phyloP scores from a whole-genome alignment of 495 filamentous ascomycete species.

The Xylaria venustula region DNA sequence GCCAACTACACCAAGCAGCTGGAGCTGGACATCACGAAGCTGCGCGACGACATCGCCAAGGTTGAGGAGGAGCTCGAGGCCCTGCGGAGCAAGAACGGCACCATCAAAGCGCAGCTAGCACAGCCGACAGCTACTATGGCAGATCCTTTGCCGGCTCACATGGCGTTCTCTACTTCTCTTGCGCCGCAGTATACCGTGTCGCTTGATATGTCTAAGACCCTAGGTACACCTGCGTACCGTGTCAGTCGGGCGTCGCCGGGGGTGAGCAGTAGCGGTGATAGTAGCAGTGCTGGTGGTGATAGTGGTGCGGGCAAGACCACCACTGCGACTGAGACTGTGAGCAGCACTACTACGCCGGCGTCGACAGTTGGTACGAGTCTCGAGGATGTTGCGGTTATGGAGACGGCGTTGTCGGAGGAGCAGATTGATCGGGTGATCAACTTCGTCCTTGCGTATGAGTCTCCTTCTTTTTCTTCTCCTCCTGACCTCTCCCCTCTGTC shows the following conservation, averaged over 20 bases:
- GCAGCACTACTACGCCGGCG: neutral
- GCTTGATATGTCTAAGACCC: slow-evolving; percentile 25
- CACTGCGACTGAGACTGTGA: neutral
- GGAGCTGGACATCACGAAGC: slow-evolving; percentile 44
- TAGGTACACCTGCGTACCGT: slow-evolving; percentile 31
- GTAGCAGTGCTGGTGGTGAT: too few species aligned
- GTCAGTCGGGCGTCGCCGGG: slow-evolving; percentile 16
- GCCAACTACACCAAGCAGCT: slow-evolving; percentile 51
- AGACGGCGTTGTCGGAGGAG: slow-evolving; percentile 24
- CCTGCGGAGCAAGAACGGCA: slow-evolving; percentile 37
- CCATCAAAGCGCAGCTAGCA: slow-evolving; percentile 23
- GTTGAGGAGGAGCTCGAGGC: slow-evolving; percentile 30
- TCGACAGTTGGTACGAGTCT: neutral
- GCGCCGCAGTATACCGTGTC: slow-evolving; percentile 30
- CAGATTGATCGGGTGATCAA: slow-evolving; percentile 47
- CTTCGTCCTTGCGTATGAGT: slow-evolving; percentile 48
- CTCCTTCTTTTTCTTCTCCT: neutral
- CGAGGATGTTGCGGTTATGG: neutral
- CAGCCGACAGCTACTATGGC: too few species aligned
- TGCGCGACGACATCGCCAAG: slow-evolving; percentile 43
- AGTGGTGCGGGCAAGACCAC: neutral
- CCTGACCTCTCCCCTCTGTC: neutral
- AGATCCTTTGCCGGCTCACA: too few species aligned
- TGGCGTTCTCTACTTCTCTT: neutral
- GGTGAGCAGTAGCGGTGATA: neutral